Conservation (phyloP, 2,329 filamentous ascomycete genomes). For the Diaporthe sp. region DNA sequence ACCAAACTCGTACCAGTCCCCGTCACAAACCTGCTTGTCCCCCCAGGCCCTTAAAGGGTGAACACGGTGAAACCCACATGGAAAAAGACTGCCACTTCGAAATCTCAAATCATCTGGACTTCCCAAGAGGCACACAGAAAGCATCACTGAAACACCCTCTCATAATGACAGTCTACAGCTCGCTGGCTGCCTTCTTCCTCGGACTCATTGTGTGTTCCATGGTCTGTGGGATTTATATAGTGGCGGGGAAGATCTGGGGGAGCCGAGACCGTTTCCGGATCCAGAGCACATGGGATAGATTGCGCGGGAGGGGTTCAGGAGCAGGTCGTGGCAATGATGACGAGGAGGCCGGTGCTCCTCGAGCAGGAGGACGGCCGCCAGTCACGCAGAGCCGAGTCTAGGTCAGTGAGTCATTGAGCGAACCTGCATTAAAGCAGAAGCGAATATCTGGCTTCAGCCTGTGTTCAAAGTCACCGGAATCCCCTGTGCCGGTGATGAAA, state of each 20-base stretch:
- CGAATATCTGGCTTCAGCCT: not conserved
- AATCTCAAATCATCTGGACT: not conserved
- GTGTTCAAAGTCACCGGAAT: not conserved
- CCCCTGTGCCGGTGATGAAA: no score
- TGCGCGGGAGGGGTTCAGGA: not conserved
- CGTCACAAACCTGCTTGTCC: not conserved
- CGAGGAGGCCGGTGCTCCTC: not conserved
- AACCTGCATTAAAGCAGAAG: not conserved
- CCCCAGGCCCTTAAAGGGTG: not conserved
- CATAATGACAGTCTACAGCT: not conserved
- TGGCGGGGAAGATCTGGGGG: not conserved
- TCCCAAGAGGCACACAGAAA: not conserved
- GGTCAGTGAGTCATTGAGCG: not conserved
- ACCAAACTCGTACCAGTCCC: not conserved
- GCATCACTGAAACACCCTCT: no score
- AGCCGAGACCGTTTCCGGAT: not conserved
- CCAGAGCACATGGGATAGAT: rapidly evolving
- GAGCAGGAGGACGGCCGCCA: not conserved
- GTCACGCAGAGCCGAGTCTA: not conserved
- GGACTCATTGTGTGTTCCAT: not conserved
- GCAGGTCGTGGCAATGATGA: not conserved
- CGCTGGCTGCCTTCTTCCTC: not conserved
- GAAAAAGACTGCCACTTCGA: no score
- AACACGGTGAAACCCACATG: rapidly evolving
- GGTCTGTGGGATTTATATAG: not conserved